Evolutionary conservation across 106 monocot genomes (phyloP).

Genomic region (Acorus calamus): DNA sequence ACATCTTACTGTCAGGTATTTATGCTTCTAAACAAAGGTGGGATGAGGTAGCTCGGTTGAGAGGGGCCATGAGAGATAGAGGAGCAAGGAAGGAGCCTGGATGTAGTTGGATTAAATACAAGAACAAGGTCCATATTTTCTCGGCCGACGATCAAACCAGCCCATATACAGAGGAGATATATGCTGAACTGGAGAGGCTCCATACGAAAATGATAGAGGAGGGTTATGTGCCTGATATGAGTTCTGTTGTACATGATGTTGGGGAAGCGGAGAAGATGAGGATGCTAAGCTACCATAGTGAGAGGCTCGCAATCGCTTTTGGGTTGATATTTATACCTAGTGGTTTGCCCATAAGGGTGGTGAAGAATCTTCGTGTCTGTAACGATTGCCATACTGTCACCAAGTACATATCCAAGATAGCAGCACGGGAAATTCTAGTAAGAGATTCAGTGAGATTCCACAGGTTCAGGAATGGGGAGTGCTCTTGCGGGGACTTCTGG

Average conservation of each 20-base stretch:
- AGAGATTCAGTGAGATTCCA: slow-evolving; percentile 72
- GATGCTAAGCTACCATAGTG: slow-evolving; percentile 71
- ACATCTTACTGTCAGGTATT: slow-evolving; percentile 58
- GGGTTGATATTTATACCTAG: slow-evolving; percentile 53
- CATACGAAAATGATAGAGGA: slow-evolving; percentile 32
- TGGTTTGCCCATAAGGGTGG: slow-evolving; percentile 49
- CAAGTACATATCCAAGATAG: slow-evolving; percentile 64
- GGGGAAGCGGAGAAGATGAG: slow-evolving; percentile 42
- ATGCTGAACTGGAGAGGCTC: slow-evolving; percentile 41
- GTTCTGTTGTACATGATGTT: slow-evolving; percentile 51
- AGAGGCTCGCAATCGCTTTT: slow-evolving; percentile 78
- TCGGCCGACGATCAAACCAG: slow-evolving; percentile 66
- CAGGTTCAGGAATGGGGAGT: slow-evolving; percentile 48
- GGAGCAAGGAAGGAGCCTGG: slow-evolving; percentile 66
- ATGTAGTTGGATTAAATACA: slow-evolving; percentile 81
- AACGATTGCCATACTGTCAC: slow-evolving; percentile 63
- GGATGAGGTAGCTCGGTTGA: slow-evolving; percentile 50
- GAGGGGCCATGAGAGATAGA: slow-evolving; percentile 57
- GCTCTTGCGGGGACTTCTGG: slow-evolving; percentile 89
- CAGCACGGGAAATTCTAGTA: slow-evolving; percentile 62
- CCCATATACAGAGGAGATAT: slow-evolving; percentile 44
- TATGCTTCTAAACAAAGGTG: slow-evolving; percentile 53
- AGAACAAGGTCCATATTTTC: slow-evolving; percentile 61
- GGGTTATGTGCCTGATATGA: slow-evolving; percentile 56
- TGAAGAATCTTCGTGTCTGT: slow-evolving; percentile 79